Evolutionary conservation across 441 rosid genomes (phyloP).

Genomic region (Breynia disticha): DNA sequence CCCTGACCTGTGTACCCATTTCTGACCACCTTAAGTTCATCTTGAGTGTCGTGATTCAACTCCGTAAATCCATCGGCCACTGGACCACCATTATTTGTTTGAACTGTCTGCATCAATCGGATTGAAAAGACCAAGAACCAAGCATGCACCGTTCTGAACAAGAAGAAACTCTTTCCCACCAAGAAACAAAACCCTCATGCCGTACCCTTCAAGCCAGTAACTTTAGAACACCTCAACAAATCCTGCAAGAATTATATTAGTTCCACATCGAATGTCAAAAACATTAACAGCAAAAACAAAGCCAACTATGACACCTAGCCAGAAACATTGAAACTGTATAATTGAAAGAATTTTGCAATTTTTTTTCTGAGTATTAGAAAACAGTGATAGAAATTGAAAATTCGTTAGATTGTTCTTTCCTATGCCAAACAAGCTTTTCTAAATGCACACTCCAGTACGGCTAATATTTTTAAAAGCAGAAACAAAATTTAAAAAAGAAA

Average conservation of each 20-base stretch:
- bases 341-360: too few relatives aligned
- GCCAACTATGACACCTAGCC: background rate
- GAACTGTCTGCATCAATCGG: conserved; percentile 28
- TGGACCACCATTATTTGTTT: conserved; percentile 17
- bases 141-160: background rate
- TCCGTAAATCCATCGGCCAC: conserved; percentile 17
- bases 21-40: conserved; percentile 21
- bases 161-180: background rate
- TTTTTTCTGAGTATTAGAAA: too few relatives aligned
- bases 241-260: background rate
- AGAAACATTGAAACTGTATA: too few relatives aligned
- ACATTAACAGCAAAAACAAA: background rate
- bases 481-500: too few relatives aligned
- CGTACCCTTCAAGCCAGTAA: background rate
- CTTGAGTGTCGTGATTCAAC: conserved; percentile 15
- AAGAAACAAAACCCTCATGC: background rate
- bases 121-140: conserved; percentile 13
- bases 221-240: background rate
- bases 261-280: background rate
- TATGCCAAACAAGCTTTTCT: too few relatives aligned
- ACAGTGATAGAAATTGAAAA: too few relatives aligned
- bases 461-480: too few relatives aligned
- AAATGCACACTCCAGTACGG: too few relatives aligned
- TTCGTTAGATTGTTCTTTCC: too few relatives aligned
- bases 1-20: conserved; percentile 22